phyloP scores from a whole-genome alignment of 148 eudicot genomes.

The Vaccinium darrowii region DNA sequence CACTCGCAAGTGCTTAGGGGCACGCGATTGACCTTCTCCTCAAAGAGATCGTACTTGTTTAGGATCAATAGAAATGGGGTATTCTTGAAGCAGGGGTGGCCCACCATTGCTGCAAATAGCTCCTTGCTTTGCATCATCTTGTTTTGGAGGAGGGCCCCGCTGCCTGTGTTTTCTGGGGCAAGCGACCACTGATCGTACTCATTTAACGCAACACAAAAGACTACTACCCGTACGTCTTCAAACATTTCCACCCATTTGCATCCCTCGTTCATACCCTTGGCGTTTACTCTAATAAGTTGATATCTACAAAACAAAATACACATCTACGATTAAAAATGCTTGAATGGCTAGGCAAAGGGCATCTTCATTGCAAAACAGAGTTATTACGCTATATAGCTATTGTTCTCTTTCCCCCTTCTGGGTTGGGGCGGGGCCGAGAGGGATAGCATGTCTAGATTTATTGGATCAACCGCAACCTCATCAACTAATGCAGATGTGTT shows the following conservation, averaged over 20 bases:
- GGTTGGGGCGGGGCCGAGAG: neutral
- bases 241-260: slow-evolving; percentile 99
- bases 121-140: slow-evolving; percentile 86
- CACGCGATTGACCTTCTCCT: slow-evolving; percentile 67
- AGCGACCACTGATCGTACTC: slow-evolving; percentile 74
- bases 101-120: slow-evolving; percentile 70
- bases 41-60: slow-evolving; percentile 89
- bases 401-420: neutral
- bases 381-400: neutral
- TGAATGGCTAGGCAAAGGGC: neutral
- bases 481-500: neutral
- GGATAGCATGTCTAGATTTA: neutral
- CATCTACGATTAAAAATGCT: neutral
- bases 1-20: slow-evolving; percentile 79
- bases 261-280: slow-evolving; percentile 82
- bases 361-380: neutral
- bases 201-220: slow-evolving; percentile 76
- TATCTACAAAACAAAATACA: slow-evolving; percentile 40
- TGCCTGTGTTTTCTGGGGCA: slow-evolving; percentile 37
- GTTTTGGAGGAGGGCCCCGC: slow-evolving; percentile 54
- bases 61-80: slow-evolving; percentile 77
- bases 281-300: slow-evolving; percentile 84
- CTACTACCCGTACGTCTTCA: slow-evolving; percentile 84
- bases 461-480: neutral
- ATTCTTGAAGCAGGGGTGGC: slow-evolving; percentile 80